Percentiles rank a stretch among this genome's conserved stretches.
These are phyloP conservation scores for Neurospora discreta DNA, from an alignment of 495 filamentous ascomycete genomes.

Conservation along the genomic window DNA sequence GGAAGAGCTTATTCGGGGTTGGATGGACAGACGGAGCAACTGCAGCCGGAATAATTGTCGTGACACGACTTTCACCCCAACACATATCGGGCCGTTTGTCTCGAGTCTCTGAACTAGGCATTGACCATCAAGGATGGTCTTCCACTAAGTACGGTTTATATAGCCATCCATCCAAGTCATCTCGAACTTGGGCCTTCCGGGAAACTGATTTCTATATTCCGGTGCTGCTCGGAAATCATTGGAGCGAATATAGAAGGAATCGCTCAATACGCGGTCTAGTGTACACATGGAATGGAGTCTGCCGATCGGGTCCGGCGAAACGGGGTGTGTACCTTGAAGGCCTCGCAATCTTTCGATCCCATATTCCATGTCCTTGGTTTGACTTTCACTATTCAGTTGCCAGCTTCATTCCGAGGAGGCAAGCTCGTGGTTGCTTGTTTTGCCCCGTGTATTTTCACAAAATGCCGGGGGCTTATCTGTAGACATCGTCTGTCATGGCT, in stretches of 20 bases:
- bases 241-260: neutral
- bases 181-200: neutral
- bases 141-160: no score
- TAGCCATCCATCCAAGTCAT: neutral
- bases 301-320: neutral
- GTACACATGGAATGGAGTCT: neutral
- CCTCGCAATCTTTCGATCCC: neutral
- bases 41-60: neutral
- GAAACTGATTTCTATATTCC: neutral
- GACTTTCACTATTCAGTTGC: neutral
- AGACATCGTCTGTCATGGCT: neutral
- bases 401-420: neutral
- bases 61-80: neutral
- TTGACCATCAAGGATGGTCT: neutral
- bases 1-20: neutral
- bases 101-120: neutral
- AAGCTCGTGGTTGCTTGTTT: no score
- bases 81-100: neutral
- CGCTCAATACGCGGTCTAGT: neutral
- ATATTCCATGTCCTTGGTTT: neutral
- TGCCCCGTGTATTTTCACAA: no score
- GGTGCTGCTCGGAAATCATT: neutral
- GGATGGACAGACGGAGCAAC: neutral
- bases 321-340: neutral
- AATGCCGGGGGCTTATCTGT: no score